A percentile compares a stretch with the other conserved stretches of the same genome.
Conservation (phyloP, 208 protist genomes). For the Trypanosomatidae sp. region DNA sequence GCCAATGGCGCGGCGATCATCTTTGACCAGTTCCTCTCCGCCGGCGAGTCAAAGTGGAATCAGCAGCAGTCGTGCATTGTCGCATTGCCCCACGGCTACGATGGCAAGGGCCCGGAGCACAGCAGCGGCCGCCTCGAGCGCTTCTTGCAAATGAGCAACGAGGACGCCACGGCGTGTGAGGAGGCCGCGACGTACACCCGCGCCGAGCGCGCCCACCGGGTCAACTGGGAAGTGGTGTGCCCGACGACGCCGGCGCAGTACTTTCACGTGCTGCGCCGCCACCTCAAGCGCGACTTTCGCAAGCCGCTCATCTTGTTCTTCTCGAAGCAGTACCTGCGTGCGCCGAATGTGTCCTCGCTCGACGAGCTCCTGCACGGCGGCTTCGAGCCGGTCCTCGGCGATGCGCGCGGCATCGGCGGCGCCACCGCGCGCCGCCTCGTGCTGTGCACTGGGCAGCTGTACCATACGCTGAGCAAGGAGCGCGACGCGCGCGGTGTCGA, state of each 20-base stretch:
- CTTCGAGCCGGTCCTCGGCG: constrained; percentile 77
- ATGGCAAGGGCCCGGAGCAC: constrained; percentile 96
- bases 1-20: constrained; percentile 97
- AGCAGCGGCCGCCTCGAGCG: constrained; percentile 95
- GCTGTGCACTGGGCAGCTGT: constrained; percentile 96
- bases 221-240: constrained; percentile 89
- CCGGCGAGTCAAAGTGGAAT: constrained; percentile 97
- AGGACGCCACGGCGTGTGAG: constrained; percentile 61
- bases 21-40: constrained; percentile 95
- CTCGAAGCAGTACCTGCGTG: constrained; percentile 85
- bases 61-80: constrained; percentile 92
- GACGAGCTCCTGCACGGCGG: constrained; percentile 25
- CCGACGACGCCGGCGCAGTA: constrained; percentile 97
- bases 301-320: constrained; percentile 96
- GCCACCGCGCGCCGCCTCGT: constrained; percentile 80
- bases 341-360: constrained; percentile 71
- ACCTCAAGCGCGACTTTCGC: constrained; percentile 96
- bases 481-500: constrained; percentile 42
- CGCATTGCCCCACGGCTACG: constrained; percentile 97
- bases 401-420: constrained; percentile 33
- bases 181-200: constrained; percentile 61
- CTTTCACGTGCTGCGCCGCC: constrained; percentile 97
- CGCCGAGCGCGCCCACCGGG: constrained; percentile 51
- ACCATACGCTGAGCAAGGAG: constrained; percentile 86
- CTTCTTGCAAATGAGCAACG: constrained; percentile 94